Evolutionary conservation across 1,284 basidiomycete genomes (phyloP), one percentile per base, ranked within the genome.

Genomic region (Tremellales sp.): DNA sequence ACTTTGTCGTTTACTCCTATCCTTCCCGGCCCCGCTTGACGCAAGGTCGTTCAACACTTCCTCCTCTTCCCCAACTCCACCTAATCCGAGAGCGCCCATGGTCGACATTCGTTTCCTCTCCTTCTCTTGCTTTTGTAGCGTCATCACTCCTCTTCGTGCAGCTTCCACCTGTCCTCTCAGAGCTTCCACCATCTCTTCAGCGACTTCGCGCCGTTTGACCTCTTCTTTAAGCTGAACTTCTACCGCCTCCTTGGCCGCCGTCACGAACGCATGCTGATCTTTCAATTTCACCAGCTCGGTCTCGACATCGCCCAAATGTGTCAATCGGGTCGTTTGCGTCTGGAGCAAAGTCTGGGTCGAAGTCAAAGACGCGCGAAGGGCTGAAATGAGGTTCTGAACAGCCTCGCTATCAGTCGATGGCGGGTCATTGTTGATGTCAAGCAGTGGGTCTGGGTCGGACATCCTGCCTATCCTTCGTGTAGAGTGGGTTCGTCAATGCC

Each of bases 121-220:
- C 49, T 68, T 67, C 42, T 73, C 74, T 27, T 84, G 84, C 45
- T 71, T 71, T 70, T 94, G 90, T 17, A 96, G 77, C n/a, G 86
- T 80, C 87, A 93, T 92, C 35, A 96, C 79, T 12, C 87, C 89
- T 48, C 88, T 84, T 58, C 91, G 79, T 72, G 87, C 89, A 70
- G 91, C 87, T 62, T 94, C 90, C n/a, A 94, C 86, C 67, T 90
- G 92, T 17, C 82, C 80, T 26, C 91, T 80, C 36, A 96, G 76
- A 68, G 89, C 77, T 10, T 80, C 76, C 33, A 94, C 89, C 43
- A 84, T 84, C 58, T 89, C 85, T 61, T 89, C 86, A 41, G 91
- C 87, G 40, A 86, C 85, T 57, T 81, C 81, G 45, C 80, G 79
- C 72, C 84, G 83, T 63, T 72, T 76, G 51, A 73, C 77, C 41